A percentile compares a stretch with the other conserved stretches of the same genome.
phyloP scores from a whole-genome alignment of 371 early-diverging fungal species.

The Dinochytrium kinnereticum region DNA sequence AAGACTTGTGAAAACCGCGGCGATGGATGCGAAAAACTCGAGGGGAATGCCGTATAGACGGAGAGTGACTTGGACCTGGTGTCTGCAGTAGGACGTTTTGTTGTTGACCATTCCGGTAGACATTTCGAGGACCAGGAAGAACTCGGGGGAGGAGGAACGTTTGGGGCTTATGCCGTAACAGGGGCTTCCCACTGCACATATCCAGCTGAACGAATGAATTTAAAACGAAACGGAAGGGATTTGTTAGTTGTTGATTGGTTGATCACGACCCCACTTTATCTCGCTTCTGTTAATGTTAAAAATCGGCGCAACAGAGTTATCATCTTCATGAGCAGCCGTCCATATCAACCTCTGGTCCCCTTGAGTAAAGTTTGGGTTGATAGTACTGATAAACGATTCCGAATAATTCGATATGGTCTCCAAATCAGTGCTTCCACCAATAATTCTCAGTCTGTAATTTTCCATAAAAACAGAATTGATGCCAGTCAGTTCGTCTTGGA shows the following conservation, averaged over 20 bases:
- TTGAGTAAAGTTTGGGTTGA: conserved; percentile 1
- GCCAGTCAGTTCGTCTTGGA: not conserved
- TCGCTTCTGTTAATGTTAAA: conserved; percentile 4
- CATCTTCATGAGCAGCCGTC: not conserved
- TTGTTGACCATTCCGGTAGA: not conserved
- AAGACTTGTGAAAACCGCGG: not conserved
- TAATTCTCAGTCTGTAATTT: not conserved
- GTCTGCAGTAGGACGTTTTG: conserved; percentile 4
- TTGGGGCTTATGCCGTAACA: conserved; percentile 10
- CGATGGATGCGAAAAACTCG: conserved; percentile 7
- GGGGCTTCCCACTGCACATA: conserved; percentile 15
- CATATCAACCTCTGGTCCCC: not conserved
- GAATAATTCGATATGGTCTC: not conserved
- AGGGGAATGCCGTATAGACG: conserved; percentile 13
- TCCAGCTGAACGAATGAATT: conserved; percentile 1
- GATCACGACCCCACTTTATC: not conserved
- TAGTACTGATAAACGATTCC: not conserved
- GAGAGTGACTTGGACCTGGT: not conserved
- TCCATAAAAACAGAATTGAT: not conserved
- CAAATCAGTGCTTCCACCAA: not conserved
- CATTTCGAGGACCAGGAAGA: conserved; percentile 9
- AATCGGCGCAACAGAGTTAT: not conserved
- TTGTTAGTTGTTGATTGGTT: too few species aligned
- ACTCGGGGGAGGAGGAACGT: not conserved
- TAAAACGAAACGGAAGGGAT: too few species aligned